phyloP scores from a whole-genome alignment of 805 yeast genomes.

The Diddensiella santjacobensis region DNA sequence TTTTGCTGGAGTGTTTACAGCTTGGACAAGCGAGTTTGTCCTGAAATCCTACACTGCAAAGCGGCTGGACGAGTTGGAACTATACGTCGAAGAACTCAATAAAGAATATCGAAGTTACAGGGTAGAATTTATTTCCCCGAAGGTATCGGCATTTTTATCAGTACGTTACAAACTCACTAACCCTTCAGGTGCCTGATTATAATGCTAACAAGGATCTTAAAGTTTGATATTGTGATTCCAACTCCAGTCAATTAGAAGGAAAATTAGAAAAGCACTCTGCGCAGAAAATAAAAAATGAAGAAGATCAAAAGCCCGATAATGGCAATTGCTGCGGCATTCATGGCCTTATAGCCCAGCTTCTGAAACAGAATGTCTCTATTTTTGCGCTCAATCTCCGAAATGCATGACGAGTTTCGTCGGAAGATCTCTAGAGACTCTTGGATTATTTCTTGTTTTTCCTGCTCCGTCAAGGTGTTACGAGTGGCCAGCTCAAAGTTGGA shows the following conservation, averaged over 20 bases:
- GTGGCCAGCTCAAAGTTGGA: slow-evolving; percentile 75
- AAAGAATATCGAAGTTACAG: slow-evolving; percentile 2
- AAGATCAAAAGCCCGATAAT: slow-evolving; percentile 1
- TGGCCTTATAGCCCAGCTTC: slow-evolving; percentile 18
- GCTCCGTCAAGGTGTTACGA: slow-evolving; percentile 63
- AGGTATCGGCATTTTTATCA: slow-evolving; percentile 18
- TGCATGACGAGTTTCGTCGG: slow-evolving; percentile 54
- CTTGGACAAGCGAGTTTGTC: slow-evolving; percentile 41
- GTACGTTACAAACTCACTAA: no score
- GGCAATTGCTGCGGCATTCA: neutral
- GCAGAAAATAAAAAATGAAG: neutral
- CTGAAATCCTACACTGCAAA: slow-evolving; percentile 34
- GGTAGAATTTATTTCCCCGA: slow-evolving; percentile 15
- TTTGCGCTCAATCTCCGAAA: slow-evolving; percentile 63
- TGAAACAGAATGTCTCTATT: slow-evolving; percentile 42
- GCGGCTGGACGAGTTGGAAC: slow-evolving; percentile 41
- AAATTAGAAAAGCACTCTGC: neutral
- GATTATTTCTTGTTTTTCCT: slow-evolving; percentile 65
- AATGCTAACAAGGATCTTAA: neutral
- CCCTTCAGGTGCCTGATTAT: no score
- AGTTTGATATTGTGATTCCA: slow-evolving; percentile 6
- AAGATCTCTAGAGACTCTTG: slow-evolving; percentile 65
- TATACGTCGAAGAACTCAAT: slow-evolving; percentile 32
- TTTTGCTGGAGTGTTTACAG: slow-evolving; percentile 37
- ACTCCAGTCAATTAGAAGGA: neutral